Evolutionary conservation across 306 rosid genomes (phyloP), one percentile per base, ranked within the genome.

Genomic region (Medicago ruthenica): DNA sequence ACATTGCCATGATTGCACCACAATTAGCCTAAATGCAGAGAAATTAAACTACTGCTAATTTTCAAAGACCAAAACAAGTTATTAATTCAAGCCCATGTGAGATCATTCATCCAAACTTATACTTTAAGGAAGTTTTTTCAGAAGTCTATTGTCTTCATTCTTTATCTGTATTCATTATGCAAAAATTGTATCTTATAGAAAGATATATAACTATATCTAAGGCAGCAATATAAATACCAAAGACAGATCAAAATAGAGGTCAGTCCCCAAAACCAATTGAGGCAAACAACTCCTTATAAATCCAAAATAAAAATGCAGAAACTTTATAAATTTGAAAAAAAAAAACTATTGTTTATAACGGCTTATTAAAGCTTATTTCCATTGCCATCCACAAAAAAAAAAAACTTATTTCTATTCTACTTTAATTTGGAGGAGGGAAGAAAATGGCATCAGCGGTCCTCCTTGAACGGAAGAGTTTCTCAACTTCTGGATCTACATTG

Each of bases 391-490:
- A 21, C 1, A 0, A 27, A 27, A 3, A 27, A 27, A 24, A 24
- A 27, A 27, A 27, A 27, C 31, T 27, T 50, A 8, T 31, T 50
- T 50, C 11, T n/a, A 36, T 71, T 74, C 85, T 86, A 87, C 34
- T 70, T 34, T 51, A 70, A 18, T 83, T 83, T 20, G 96, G 83
- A 41, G 98, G 98, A 61, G 97, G 91, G 85, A 93, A 93, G 91
- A 93, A 93, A 76, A 91, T 80, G 37, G 88, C 96, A 83, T 86
- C 93, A 1, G 87, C 45, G 51, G 83, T 79, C 83, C 98, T 91
- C 88, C 87, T 93, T 27, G 96, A 89, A 53, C 94, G 85, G 89
- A 93, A 93, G 0, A 17, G 83, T 36, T 93, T 61, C 82, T 86
- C 94, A 17, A 86, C 63, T 7, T 79, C 87, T 1, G 91, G 18